Evolutionary conservation across 306 rosid species (phyloP), one percentile per base, ranked within the genome.

Genomic region (Argentina anserina): DNA sequence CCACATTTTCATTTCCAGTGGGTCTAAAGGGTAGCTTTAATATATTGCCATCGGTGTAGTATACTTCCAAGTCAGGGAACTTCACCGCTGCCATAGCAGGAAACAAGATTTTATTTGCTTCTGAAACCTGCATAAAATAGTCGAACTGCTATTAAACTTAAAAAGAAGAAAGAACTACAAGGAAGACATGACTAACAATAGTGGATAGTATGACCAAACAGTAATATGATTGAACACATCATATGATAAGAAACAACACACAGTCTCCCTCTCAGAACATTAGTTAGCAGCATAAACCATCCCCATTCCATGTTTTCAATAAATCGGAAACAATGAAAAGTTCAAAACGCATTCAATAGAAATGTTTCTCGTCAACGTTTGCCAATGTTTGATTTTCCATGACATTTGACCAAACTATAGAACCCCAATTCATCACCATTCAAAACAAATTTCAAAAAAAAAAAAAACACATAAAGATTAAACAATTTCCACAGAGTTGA

Each of bases 21-120:
- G 67, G 59, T 74, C 71, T 80, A 70, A 81, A 28, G 9, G 98
- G 98, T 55, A 93, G 90, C 84, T 91, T 93, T 73, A 83, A 56
- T 75, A 75, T 25, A 83, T 82, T 85, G 25, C 90, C 89, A 78
- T 78, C 86, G 29, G 90, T 47, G 76, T 76, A 82, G 76, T 56
- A 75, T 75, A 86, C 92, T 85, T 94, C 81, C n/a, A 91, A 37
- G 55, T 78, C 88, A 23, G 97, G 99, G 80, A 91, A 94, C 84
- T 89, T 94, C 67, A 69, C 59, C 4, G 99, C 96, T 43, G 11
- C 80, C 74, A 74, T 69, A 39, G 95, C 93, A 15, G 99, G 95
- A 75, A 89, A 76, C 56, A 94, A 66, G 74, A 83, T 82, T 85
- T 94, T 91, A 84, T 78, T 91, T 69, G 97, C 91, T 37, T 34